Evolutionary conservation across 2,329 filamentous ascomycete genomes (phyloP).

Genomic region (Colletotrichum cordylinicola): DNA sequence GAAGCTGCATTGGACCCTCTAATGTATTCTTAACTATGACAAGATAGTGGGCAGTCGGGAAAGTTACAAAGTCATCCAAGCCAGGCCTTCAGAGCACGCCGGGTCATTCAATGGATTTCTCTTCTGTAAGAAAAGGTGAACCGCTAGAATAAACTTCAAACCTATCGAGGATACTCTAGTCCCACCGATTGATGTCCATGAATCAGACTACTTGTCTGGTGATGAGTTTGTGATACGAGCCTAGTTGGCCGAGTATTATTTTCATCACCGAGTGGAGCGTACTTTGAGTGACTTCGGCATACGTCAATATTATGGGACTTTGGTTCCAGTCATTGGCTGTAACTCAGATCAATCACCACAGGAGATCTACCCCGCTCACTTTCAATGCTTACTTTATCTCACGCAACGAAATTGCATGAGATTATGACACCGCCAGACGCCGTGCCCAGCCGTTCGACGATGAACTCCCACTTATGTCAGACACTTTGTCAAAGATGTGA

Average conservation of each 20-base stretch:
- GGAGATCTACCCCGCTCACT: not conserved
- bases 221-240: not conserved
- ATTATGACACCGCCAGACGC: not conserved
- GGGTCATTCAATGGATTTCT: no score
- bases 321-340: not conserved
- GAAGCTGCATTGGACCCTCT: not conserved
- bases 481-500: not conserved
- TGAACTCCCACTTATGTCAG: accelerated
- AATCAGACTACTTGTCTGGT: no score
- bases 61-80: not conserved
- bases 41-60: not conserved
- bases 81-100: not conserved
- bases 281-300: accelerated
- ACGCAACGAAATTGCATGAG: accelerated
- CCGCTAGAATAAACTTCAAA: no score
- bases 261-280: not conserved
- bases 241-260: accelerated
- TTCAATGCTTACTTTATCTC: not conserved
- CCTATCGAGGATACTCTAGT: no score
- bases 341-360: not conserved
- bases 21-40: not conserved
- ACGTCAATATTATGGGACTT: not conserved
- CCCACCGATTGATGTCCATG: no score
- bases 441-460: not conserved
- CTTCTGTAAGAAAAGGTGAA: no score